phyloP scores from a whole-genome alignment of 2,329 filamentous ascomycete genomes.

The Fusarium illudens region DNA sequence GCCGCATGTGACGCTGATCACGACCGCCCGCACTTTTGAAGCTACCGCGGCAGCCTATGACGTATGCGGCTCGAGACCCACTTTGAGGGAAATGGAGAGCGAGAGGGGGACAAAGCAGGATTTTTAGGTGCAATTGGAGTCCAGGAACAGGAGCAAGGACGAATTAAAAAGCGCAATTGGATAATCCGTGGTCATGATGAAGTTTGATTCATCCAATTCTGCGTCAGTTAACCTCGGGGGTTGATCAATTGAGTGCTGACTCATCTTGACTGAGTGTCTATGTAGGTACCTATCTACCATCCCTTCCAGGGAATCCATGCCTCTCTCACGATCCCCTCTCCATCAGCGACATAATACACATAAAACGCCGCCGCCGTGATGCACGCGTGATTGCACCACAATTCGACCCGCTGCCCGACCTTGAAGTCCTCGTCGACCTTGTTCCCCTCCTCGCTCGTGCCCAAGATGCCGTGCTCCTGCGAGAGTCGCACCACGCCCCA shows the following conservation, averaged over 20 bases:
- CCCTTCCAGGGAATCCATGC: slow-evolving; percentile 52
- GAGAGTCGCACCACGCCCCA: slow-evolving; percentile 49
- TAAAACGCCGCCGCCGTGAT: slow-evolving; percentile 50
- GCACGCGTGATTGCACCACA: slow-evolving; percentile 48
- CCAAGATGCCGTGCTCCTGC: slow-evolving; percentile 51
- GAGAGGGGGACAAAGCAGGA: slow-evolving; percentile 29
- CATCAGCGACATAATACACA: slow-evolving; percentile 49
- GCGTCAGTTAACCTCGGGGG: not conserved
- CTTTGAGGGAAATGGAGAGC: not conserved
- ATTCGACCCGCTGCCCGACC: slow-evolving; percentile 46
- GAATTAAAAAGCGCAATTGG: slow-evolving; percentile 24
- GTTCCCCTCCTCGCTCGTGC: slow-evolving; percentile 31
- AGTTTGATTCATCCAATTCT: not conserved
- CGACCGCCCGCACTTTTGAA: slow-evolving; percentile 31
- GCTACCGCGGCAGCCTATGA: slow-evolving; percentile 33
- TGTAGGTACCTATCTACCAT: slow-evolving; percentile 37
- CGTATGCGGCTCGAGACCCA: slow-evolving; percentile 43
- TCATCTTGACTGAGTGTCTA: not conserved
- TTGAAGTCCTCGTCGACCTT: slow-evolving; percentile 42
- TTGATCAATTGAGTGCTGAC: not conserved
- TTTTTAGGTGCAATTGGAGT: slow-evolving; percentile 31
- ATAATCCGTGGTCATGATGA: not conserved
- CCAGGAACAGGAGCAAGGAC: slow-evolving; percentile 23
- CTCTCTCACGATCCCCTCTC: slow-evolving; percentile 45
- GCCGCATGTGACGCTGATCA: slow-evolving; percentile 39